Evolutionary conservation across 306 rosid species (phyloP), one percentile per base, ranked within the genome.

Genomic region (Rosa persica): DNA sequence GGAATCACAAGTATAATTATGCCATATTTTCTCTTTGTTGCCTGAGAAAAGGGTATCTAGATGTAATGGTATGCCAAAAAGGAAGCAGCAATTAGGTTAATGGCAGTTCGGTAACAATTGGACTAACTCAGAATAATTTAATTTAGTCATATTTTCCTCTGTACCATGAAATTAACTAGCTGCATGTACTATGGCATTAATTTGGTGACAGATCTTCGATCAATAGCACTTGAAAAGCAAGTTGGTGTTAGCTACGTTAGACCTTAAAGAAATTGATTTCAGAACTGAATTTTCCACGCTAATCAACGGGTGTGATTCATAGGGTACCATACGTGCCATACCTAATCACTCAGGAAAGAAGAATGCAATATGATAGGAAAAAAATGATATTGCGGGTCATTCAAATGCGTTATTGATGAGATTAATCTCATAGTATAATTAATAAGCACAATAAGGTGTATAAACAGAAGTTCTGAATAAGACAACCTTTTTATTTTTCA

Each of bases 11-110:
- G n/a, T n/a, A n/a, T n/a, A n/a, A n/a, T n/a, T n/a, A n/a, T n/a
- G n/a, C n/a, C n/a, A 22, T 78, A 79, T 79, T 73, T 70, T 55
- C 39, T 80, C 80, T 73, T 15, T 51, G 64, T 54, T 70, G 77
- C 84, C 81, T 74, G 82, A 78, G 42, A 58, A 84, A 85, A 65
- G 76, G 73, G 76, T 73, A 17, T 36, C 15, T 34, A 73, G 74
- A 79, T 67, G 79, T 72, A 49, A 6, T 79, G 81, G 74, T 77
- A 76, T 72, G 78, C 77, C 75, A 61, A 85, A 85, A 88, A 80
- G 78, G 81, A 85, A 80, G 83, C 85, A 80, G 49, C 34, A n/a
- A 68, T 1, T 38, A 9, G 8, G 34, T 67, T 67, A 40, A 12
- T 61, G 47, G 27, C 15, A n/a, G 23, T 22, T 43, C 12, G 5